These are phyloP conservation scores for Penicillium pulvis DNA, from an alignment of 495 filamentous ascomycete genomes.

Conservation along the genomic window DNA sequence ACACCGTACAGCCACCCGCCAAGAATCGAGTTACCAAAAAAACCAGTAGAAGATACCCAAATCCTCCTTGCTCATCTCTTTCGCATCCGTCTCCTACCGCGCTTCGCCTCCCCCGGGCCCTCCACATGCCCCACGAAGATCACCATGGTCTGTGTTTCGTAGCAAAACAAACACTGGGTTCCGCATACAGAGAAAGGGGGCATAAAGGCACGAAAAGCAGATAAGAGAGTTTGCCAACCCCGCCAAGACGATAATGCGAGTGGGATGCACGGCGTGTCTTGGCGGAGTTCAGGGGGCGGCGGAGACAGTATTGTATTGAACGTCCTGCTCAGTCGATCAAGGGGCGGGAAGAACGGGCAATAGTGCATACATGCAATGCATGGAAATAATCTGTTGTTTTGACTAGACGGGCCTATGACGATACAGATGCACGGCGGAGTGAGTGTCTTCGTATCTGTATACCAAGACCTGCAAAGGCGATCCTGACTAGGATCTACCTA, in stretches of 20 bases:
- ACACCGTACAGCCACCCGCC: background rate
- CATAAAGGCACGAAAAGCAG: background rate
- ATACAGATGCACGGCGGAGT: background rate
- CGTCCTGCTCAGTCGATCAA: slow-evolving; percentile 13
- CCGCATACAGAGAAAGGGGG: background rate
- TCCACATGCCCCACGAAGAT: background rate
- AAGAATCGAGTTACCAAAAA: background rate
- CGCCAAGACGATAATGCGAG: slow-evolving; percentile 36
- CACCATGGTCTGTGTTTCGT: background rate
- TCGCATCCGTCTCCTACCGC: background rate
- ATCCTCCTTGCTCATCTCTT: background rate
- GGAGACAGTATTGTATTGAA: slow-evolving; percentile 1
- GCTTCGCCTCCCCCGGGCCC: background rate
- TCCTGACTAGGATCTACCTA: slow-evolving; percentile 16
- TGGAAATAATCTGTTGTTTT: slow-evolving; percentile 3
- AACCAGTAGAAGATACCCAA: background rate
- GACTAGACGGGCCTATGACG: background rate
- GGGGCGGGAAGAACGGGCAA: slow-evolving; percentile 2
- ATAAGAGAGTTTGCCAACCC: slow-evolving; percentile 7
- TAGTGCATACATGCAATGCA: background rate
- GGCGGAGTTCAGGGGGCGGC: slow-evolving; percentile 27
- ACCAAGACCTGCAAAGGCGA: slow-evolving; percentile 19
- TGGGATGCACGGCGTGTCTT: slow-evolving; percentile 40
- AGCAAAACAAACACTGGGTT: background rate
- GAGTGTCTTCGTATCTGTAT: background rate